Base-by-base conservation (phyloP, 192 early-diverging fungal genomes). In the Coemansia sp. region DNA sequence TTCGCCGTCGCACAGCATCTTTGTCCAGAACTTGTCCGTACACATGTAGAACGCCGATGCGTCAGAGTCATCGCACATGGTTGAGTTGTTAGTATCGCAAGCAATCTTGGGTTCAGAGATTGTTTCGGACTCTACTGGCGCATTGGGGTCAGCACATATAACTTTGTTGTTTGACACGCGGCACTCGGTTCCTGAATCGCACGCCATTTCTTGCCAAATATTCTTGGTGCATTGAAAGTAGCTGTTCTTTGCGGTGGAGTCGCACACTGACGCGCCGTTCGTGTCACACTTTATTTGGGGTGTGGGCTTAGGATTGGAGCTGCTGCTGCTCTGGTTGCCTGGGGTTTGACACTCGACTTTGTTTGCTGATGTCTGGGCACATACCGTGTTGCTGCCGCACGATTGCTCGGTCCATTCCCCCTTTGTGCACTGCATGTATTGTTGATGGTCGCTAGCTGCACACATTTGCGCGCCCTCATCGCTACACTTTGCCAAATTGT, bases 31-130 rank as follows among this genome's bases (percentile, higher is more conserved):
- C 40, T 63, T 64, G 36, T 67, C 56, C 2, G 56, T 38, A 42
- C 77, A 80, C 65, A 66, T 67, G 28, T 59, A 68, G 57, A 80
- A 80, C 11, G 66, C 60, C 25, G 71, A 60, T 9, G 31, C 47
- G 42, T 62, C 54, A 17, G 40, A 28, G 1, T 37, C 58, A 15
- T 73, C 68, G 25, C 77, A 79, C 71, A 70, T 73, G 44, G 77
- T 74, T 1, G 68, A 42, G 36, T 74, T 79, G n/a, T 50, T 18
- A 9, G 61, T 71, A 8, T 64, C 51, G 62, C 77, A 79, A n/a
- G 56, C 31, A 24, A 61, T 14, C 18, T 18, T n/a, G 2, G 42
- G 7, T 5, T 60, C 58, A 1, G 48, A 36, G 9, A 44, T 21
- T 12, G 42, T 36, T 4, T 67, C 49, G 9, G 63, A 28, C 10